Evolutionary conservation across 2,329 filamentous ascomycete species (phyloP), one percentile per base, ranked within the genome.

Genomic region (Talaromyces sp.): DNA sequence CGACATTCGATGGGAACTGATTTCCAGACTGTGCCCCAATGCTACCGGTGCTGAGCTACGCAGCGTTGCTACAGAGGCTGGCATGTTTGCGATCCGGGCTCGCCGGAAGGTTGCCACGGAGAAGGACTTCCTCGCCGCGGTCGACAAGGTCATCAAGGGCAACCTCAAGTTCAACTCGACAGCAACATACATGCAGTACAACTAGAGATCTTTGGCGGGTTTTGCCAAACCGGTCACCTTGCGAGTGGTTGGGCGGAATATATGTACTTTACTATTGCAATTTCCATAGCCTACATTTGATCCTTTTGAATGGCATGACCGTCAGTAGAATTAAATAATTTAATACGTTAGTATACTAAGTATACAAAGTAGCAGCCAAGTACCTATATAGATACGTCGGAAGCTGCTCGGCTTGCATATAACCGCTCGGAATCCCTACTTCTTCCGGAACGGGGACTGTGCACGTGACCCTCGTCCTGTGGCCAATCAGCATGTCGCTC

Each of bases 121-220:
- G 84, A 98, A 99, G 85, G 95, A 99, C 79, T 99, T 99, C 80
- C 81, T 99, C 69, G 93, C 91, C 62, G 94, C 95, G 2, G 95
- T 99, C 64, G 95, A 99, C 83, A 99, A 99, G 87, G 95, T 99
- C 66, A 98, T 98, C 82, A 96, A 97, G 86, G 93, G 91, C 70
- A 97, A 98, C 79, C 83, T 96, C 76, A 99, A 99, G 87, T 99
- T 99, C 85, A 98, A 97, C 86, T 96, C 91, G 62, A 99, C 95
- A 63, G 94, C 95, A 56, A 92, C 91, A 65, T 99, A 99, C 82
- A 95, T 95, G 86, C 95, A 98, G 81, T 99, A 99, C 85, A 99
- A 99, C 80, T 98, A 96, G 57, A 75, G 69, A 56, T 63, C 61
- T 62, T 18, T 27, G 44, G 44, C 42, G 42, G 44, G 44, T 8